Conservation (phyloP, 352 stramenopile species). For the Pseudoperonospora humuli region DNA sequence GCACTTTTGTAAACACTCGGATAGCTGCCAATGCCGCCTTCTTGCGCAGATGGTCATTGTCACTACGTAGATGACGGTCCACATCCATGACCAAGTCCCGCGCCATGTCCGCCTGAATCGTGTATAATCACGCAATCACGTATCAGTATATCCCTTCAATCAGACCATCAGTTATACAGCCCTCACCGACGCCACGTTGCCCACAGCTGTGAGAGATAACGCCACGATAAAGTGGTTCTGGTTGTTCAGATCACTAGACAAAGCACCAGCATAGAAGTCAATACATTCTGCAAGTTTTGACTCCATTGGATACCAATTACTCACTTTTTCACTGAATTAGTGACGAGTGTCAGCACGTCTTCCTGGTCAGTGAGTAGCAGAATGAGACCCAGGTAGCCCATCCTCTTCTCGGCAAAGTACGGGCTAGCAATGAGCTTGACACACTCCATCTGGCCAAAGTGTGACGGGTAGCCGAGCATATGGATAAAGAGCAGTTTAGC, state of each 20-base stretch:
- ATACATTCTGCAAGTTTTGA: neutral
- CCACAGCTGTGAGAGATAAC: constrained; percentile 94
- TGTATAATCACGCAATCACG: neutral
- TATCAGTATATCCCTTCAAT: neutral
- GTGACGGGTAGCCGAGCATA: constrained; percentile 99
- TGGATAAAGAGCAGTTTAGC: constrained; percentile 99
- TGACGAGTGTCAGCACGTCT: constrained; percentile 99
- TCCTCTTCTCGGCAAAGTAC: constrained; percentile 99
- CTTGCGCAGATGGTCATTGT: constrained; percentile 96
- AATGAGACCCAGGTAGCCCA: constrained; percentile 97
- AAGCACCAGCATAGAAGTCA: neutral
- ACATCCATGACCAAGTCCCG: constrained; percentile 98
- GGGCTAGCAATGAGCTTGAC: constrained; percentile 98
- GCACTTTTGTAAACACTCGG: constrained; percentile 90
- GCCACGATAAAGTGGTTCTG: constrained; percentile 93
- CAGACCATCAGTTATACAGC: no score
- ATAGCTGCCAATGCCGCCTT: constrained; percentile 95
- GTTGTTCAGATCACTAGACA: constrained; percentile 88
- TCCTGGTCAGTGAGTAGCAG: constrained; percentile 97
- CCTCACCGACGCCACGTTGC: constrained; percentile 93
- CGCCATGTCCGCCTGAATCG: constrained; percentile 92
- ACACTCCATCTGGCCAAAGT: constrained; percentile 99
- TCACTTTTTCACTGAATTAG: constrained; percentile 98
- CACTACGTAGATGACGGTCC: constrained; percentile 88
- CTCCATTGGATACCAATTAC: neutral